These are phyloP conservation scores for Sorghum bicolor DNA, from an alignment of 176 grass and related monocot genomes.

Conservation along the genomic window Sorghum_bicolor_NCBIv3 NC_012870.2:71622501-71623000, in stretches of 20 bases:
- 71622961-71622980: background rate
- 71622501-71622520: conserved; percentile 50
- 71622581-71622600: background rate
- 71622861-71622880: background rate
- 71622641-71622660: conserved; percentile 59
- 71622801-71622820: background rate
- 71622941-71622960: background rate
- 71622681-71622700: background rate
- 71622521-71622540: conserved; percentile 53
- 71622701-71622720: background rate
- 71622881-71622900: background rate
- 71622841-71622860: background rate
- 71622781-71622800: background rate
- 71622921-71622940: background rate
- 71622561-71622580: background rate
- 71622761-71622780: background rate
- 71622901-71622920: background rate
- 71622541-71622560: conserved; percentile 56
- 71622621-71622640: conserved; percentile 23
- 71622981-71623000: too few relatives aligned
- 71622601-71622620: background rate
- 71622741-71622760: background rate
- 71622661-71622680: background rate
- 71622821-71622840: background rate
- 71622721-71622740: conserved; percentile 1